Base-by-base conservation (phyloP, 2,329 filamentous ascomycete species). In the Botrytis squamosa region DNA sequence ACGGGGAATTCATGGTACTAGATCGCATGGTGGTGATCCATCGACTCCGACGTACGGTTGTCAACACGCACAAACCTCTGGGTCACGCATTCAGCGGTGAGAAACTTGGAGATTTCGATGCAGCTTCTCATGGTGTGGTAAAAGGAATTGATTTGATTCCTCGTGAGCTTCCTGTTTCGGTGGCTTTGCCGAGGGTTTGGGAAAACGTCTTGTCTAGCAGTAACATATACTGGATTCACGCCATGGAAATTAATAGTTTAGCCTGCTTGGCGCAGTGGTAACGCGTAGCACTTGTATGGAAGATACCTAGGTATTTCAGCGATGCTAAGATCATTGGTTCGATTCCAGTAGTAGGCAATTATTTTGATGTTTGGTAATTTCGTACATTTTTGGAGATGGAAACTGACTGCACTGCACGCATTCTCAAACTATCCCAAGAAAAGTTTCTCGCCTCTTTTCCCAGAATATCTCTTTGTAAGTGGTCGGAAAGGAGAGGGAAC, bases 301-400 rank as follows among this genome's bases (percentile, higher is more conserved):
- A n/a, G 0, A 6, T 1, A n/a, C n/a, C n/a, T n/a, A n/a, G n/a
- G n/a, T n/a, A 20, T 9, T 29, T 22, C 16, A 33, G 65, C n/a
- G 20, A 68, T 68, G 66, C 66, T 57, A 10, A 68, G 49, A 68
- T 68, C 66, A 68, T 68, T 68, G 36, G 49, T 68, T 68, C 49
- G 49, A 68, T 68, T 68, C 49, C 66, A 68, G 66, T 42, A 57
- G 66, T 68, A 68, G 49, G 66, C 66, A 68, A n/a, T 0, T n/a
- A 16, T 2, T 4, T 68, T 16, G 4, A 12, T 18, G 33, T 64
- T n/a, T 33, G 40, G n/a, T 64, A 1, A 0, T 29, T 64, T 44
- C 29, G 40, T 44, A 29, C 25, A 42, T 63, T 29, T 64, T 44
- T 44, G 16, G 25, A 40, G 16, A 6, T n/a, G 9, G 2, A 44